phyloP scores from a whole-genome alignment of 2,329 filamentous ascomycete genomes.

The Fusarium palustre region DNA sequence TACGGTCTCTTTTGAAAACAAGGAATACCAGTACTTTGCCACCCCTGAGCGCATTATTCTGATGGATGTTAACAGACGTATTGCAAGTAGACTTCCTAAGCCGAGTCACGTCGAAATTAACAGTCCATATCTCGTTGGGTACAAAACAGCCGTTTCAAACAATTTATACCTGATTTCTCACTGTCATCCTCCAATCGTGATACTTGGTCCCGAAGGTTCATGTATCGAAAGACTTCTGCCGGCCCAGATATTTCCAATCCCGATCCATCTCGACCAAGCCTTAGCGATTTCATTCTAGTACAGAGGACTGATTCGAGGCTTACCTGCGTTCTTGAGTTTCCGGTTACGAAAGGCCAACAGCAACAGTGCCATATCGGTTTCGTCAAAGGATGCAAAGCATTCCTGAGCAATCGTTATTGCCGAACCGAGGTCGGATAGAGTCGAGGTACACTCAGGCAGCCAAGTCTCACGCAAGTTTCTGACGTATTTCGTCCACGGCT shows the following conservation, averaged over 20 bases:
- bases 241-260: background rate
- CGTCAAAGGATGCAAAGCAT: background rate
- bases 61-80: too few species aligned
- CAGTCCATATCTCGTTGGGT: too few species aligned
- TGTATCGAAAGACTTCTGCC: background rate
- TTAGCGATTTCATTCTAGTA: background rate
- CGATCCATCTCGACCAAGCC: background rate
- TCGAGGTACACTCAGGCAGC: rapidly evolving
- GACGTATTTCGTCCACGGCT: background rate
- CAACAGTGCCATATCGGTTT: background rate
- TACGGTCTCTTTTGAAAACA: too few species aligned
- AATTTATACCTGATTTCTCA: rapidly evolving
- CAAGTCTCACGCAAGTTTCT: rapidly evolving
- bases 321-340: background rate
- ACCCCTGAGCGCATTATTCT: too few species aligned
- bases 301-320: background rate
- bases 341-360: background rate
- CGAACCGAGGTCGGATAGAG: rapidly evolving
- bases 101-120: too few species aligned
- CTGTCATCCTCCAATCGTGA: rapidly evolving
- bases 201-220: rapidly evolving
- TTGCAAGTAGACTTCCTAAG: too few species aligned
- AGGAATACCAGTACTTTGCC: too few species aligned
- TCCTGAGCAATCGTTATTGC: rapidly evolving
- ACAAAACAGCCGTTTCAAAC: background rate